Evolutionary conservation across 257 asterid genomes (phyloP).

Genomic region (Nicotiana attenuata): DNA sequence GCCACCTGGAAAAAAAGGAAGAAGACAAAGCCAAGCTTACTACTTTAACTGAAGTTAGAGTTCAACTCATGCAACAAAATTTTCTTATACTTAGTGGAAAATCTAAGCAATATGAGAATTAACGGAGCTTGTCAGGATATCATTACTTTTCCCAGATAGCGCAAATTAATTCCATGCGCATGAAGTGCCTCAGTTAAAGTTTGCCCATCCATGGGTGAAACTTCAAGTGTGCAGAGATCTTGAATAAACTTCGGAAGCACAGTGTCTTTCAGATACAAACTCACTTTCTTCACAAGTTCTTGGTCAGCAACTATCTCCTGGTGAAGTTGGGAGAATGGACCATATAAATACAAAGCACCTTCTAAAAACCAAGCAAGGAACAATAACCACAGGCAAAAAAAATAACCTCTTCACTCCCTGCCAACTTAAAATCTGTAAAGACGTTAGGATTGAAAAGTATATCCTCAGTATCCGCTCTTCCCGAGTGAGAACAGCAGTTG

Average conservation of each 20-base stretch:
- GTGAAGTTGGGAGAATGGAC: not conserved
- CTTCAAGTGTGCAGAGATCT: constrained; percentile 85
- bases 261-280: constrained; percentile 60
- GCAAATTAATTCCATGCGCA: constrained; percentile 88
- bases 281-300: constrained; percentile 72
- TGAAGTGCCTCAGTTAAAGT: constrained; percentile 92
- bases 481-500: constrained; percentile 32
- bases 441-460: constrained; percentile 83
- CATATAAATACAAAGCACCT: constrained; percentile 11
- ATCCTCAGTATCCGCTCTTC: constrained; percentile 37
- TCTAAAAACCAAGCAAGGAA: constrained; percentile 1
- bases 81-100: not conserved
- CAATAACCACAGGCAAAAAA: constrained; percentile 5
- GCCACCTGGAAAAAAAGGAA: constrained; percentile 54
- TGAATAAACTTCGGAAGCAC: constrained; percentile 70
- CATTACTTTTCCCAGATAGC: constrained; percentile 82
- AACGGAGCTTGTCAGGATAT: constrained; percentile 7
- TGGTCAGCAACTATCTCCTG: constrained; percentile 85
- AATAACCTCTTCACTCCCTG: constrained; percentile 72
- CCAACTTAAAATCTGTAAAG: constrained; percentile 76
- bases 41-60: not conserved
- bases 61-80: not conserved
- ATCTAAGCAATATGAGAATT: not conserved
- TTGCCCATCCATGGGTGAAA: constrained; percentile 97
- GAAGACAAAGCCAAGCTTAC: constrained; percentile 11